These are phyloP conservation scores for Cruciata laevipes DNA, from an alignment of 257 asterid species.

Conservation along the genomic window DNA sequence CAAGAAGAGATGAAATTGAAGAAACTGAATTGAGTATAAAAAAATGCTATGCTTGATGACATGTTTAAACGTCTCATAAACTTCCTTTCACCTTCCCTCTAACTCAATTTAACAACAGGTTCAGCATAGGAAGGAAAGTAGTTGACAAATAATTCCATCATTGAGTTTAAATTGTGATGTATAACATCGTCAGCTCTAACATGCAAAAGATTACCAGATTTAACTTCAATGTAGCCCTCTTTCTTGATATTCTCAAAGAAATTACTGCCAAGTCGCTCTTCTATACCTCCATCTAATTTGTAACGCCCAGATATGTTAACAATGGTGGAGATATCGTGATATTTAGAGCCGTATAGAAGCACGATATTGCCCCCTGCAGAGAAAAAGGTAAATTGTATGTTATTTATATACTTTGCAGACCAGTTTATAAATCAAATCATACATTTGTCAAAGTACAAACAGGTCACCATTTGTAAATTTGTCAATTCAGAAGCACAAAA, in stretches of 20 bases:
- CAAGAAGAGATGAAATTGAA: not conserved
- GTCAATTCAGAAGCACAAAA: not conserved
- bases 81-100: not conserved
- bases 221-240: conserved; percentile 64
- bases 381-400: not conserved
- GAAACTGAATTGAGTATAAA: no score
- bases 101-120: not conserved
- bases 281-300: conserved; percentile 61
- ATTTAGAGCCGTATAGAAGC: conserved; percentile 70
- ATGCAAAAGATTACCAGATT: conserved; percentile 35
- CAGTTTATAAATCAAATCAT: not conserved
- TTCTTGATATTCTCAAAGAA: conserved; percentile 50
- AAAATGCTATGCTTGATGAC: not conserved
- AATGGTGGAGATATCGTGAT: conserved; percentile 58
- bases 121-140: not conserved
- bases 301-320: conserved; percentile 87
- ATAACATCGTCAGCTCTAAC: not conserved
- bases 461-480: not conserved
- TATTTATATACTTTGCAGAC: not conserved
- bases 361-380: conserved; percentile 64
- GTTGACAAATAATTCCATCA: not conserved
- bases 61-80: not conserved
- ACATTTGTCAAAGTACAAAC: not conserved
- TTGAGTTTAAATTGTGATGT: not conserved
- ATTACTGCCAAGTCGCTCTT: conserved; percentile 51